A percentile compares a stretch with the other conserved stretches of the same genome.
Evolutionary conservation across 345 rosid species (phyloP).

Genomic region (Rhizophora apiculata): DNA sequence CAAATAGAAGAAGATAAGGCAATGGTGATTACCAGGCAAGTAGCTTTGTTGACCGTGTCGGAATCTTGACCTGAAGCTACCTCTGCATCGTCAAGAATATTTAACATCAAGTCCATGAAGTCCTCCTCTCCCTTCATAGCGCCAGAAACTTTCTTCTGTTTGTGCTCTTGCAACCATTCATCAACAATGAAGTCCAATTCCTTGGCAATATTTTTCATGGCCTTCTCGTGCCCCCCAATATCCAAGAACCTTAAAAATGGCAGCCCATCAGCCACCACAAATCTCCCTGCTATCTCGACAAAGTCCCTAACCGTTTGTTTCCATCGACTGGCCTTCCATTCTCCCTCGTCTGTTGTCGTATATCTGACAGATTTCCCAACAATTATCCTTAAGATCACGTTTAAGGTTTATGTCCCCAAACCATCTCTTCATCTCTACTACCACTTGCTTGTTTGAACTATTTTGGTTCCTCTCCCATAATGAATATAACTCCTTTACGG

Average conservation of each 20-base stretch:
- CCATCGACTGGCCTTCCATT: not conserved
- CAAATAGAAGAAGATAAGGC: not conserved
- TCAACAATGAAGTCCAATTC: conserved; percentile 22
- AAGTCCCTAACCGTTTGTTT: conserved; percentile 5
- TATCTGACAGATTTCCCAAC: conserved; percentile 9
- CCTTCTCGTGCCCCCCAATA: conserved; percentile 30
- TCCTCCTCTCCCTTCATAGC: not conserved
- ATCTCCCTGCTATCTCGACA: conserved; percentile 17
- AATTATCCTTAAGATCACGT: too few species aligned
- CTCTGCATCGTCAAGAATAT: conserved; percentile 8
- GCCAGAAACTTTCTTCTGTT: conserved; percentile 12
- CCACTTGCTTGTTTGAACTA: too few species aligned
- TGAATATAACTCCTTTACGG: not conserved
- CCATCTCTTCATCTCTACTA: too few species aligned
- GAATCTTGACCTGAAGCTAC: conserved; percentile 12
- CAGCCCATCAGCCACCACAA: conserved; percentile 25
- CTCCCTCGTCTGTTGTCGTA: not conserved
- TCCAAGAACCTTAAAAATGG: conserved; percentile 13
- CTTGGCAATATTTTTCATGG: conserved; percentile 25
- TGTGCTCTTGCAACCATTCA: conserved; percentile 40
- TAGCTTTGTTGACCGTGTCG: conserved; percentile 29
- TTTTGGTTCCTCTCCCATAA: too few species aligned
- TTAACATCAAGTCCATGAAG: conserved; percentile 35
- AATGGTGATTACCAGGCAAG: conserved; percentile 19
- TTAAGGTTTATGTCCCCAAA: too few species aligned